phyloP scores from a whole-genome alignment of 768 basidiomycete species.

The Dioszegia hungarica region DNA sequence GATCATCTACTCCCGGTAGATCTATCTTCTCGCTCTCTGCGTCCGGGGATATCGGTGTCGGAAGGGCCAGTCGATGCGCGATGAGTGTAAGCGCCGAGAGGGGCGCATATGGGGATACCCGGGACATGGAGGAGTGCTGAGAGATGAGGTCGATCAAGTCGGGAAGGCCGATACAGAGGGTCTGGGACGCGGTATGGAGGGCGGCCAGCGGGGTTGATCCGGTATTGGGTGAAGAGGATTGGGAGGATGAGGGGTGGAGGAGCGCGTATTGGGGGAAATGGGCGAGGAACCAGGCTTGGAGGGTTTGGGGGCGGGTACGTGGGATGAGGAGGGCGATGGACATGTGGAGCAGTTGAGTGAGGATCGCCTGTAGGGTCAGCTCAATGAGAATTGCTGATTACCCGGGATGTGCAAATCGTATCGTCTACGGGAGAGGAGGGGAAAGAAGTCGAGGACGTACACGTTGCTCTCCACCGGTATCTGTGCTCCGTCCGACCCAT shows the following conservation, averaged over 20 bases:
- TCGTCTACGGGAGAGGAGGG: too few species aligned
- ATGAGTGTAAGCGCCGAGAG: constrained; percentile 1
- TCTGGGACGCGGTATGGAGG: not conserved
- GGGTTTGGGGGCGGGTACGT: not conserved
- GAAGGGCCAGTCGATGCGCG: not conserved
- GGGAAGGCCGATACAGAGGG: not conserved
- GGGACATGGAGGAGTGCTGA: not conserved
- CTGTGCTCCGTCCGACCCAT: constrained; percentile 6
- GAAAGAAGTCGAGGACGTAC: not conserved
- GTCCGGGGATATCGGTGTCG: not conserved
- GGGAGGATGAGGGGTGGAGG: not conserved
- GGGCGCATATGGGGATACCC: not conserved
- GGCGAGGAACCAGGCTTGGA: not conserved
- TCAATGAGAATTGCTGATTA: too few species aligned
- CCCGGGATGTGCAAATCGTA: too few species aligned
- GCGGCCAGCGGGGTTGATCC: not conserved
- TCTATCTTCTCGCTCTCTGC: not conserved
- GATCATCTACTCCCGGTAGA: constrained; percentile 10
- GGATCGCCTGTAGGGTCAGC: constrained; percentile 14
- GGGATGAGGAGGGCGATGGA: constrained; percentile 12
- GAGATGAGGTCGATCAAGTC: not conserved
- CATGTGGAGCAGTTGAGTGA: constrained; percentile 18
- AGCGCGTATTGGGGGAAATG: constrained; percentile 2
- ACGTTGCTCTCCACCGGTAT: constrained; percentile 13
- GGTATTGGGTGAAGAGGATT: not conserved